Evolutionary conservation across 1,284 basidiomycete genomes (phyloP).

Genomic region (Marasmius fiardii): DNA sequence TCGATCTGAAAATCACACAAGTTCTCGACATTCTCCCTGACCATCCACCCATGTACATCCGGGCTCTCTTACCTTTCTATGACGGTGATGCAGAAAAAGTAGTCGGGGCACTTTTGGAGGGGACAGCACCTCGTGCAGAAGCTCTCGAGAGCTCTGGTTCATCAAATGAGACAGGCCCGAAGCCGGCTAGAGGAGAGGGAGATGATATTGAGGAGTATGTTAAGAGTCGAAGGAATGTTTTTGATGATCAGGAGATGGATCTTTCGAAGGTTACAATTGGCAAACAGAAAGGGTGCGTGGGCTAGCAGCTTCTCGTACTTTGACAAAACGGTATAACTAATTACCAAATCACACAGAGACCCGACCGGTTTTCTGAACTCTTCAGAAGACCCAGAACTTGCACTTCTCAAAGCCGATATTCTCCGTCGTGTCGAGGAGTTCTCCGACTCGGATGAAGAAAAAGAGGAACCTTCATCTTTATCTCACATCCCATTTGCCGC

Average conservation of each 20-base stretch:
- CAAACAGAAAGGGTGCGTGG: conserved; percentile 59
- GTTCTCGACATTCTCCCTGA: conserved; percentile 73
- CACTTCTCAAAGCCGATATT: neutral
- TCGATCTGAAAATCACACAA: conserved; percentile 58
- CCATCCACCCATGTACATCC: conserved; percentile 49
- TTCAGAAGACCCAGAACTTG: neutral
- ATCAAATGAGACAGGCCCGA: neutral
- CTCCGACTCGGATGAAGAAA: conserved; percentile 32
- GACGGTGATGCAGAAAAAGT: conserved; percentile 53
- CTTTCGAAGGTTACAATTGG: conserved; percentile 56
- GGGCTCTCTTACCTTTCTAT: conserved; percentile 51
- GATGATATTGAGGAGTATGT: conserved; percentile 32
- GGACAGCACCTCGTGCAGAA: conserved; percentile 51
- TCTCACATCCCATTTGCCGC: conserved; percentile 23
- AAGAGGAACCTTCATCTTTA: conserved; percentile 22
- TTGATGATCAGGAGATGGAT: conserved; percentile 70
- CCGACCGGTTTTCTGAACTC: neutral
- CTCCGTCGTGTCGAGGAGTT: conserved; percentile 3
- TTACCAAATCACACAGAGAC: neutral
- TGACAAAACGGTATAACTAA: neutral
- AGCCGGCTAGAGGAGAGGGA: neutral
- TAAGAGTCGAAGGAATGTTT: conserved; percentile 63
- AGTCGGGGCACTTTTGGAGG: conserved; percentile 68
- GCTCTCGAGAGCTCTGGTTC: conserved; percentile 24
- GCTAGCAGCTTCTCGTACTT: conserved; percentile 8